Conservation (phyloP, 768 basidiomycete genomes). For the Boletus rufocinnamomeus region DNA sequence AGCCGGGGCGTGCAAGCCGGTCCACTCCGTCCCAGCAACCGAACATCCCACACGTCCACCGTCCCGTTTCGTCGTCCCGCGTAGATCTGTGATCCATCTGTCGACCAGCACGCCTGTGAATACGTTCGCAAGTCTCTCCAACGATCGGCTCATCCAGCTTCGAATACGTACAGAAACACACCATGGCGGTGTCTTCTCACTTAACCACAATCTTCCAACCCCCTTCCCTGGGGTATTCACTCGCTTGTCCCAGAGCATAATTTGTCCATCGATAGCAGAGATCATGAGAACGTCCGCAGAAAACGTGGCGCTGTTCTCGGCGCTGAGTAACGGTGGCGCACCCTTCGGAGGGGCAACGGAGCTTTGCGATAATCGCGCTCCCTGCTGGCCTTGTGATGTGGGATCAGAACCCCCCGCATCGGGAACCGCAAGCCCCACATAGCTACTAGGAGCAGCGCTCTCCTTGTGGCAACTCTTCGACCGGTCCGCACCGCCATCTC, state of each 20-base stretch:
- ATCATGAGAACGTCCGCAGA: slow-evolving; percentile 88
- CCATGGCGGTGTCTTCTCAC: slow-evolving; percentile 94
- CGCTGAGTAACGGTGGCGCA: slow-evolving; percentile 73
- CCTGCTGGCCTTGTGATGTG: slow-evolving; percentile 25
- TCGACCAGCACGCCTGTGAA: slow-evolving; percentile 89
- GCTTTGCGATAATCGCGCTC: slow-evolving; percentile 32
- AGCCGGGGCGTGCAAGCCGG: slow-evolving; percentile 69
- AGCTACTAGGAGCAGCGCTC: slow-evolving; percentile 9
- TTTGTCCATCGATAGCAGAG: slow-evolving; percentile 88
- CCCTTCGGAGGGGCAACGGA: slow-evolving; percentile 65
- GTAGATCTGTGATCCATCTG: slow-evolving; percentile 83
- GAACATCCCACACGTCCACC: slow-evolving; percentile 93
- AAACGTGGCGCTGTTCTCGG: slow-evolving; percentile 57
- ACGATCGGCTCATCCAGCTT: slow-evolving; percentile 3
- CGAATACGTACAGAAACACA: slow-evolving; percentile 78
- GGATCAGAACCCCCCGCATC: slow-evolving; percentile 27
- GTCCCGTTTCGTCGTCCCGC: slow-evolving; percentile 90
- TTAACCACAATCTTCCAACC: slow-evolving; percentile 84
- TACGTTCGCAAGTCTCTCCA: not conserved
- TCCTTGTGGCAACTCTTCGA: slow-evolving; percentile 19
- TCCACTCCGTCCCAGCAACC: slow-evolving; percentile 68
- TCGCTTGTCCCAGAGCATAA: slow-evolving; percentile 89
- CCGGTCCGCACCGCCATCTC: slow-evolving; percentile 23
- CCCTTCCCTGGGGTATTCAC: slow-evolving; percentile 63
- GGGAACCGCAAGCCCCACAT: slow-evolving; percentile 32